phyloP scores from a whole-genome alignment of 208 protist species.

The Balamuthia mandrillaris region DNA sequence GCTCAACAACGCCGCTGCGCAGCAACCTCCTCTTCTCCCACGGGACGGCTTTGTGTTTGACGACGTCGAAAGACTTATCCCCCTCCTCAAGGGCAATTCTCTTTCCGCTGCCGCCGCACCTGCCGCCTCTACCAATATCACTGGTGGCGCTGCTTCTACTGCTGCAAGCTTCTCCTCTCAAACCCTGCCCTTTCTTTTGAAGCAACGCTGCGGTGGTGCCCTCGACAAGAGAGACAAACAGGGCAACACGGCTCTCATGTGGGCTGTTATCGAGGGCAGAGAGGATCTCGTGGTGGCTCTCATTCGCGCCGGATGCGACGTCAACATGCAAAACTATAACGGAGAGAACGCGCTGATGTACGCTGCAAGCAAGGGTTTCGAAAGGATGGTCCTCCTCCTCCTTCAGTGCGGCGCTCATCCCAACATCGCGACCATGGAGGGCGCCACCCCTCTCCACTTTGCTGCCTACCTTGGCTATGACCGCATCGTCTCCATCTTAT shows the following conservation, averaged over 20 bases:
- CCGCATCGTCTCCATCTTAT: neutral
- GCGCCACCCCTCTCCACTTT: constrained; percentile 48
- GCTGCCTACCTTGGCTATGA: constrained; percentile 15
- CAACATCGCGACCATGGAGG: constrained; percentile 38
- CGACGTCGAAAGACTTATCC: too few species aligned
- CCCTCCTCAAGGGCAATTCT: too few species aligned
- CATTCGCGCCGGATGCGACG: constrained; percentile 34
- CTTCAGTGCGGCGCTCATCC: constrained; percentile 18
- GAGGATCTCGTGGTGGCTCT: constrained; percentile 23
- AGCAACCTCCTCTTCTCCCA: too few species aligned
- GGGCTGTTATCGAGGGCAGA: too few species aligned
- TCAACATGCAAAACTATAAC: constrained; percentile 6
- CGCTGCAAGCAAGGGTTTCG: neutral
- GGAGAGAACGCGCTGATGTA: constrained; percentile 29
- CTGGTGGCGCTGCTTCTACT: too few species aligned
- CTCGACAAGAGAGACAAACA: constrained; percentile 20
- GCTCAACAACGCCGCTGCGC: too few species aligned
- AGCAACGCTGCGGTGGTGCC: too few species aligned
- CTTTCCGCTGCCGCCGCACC: too few species aligned
- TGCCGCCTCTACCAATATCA: too few species aligned
- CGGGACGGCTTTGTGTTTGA: too few species aligned
- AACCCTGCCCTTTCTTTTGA: too few species aligned
- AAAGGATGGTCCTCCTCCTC: neutral
- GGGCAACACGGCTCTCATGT: constrained; percentile 31
- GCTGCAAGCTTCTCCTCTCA: too few species aligned